Evolutionary conservation across 1,284 basidiomycete genomes (phyloP).

Genomic region (Farysia itapuensis): DNA sequence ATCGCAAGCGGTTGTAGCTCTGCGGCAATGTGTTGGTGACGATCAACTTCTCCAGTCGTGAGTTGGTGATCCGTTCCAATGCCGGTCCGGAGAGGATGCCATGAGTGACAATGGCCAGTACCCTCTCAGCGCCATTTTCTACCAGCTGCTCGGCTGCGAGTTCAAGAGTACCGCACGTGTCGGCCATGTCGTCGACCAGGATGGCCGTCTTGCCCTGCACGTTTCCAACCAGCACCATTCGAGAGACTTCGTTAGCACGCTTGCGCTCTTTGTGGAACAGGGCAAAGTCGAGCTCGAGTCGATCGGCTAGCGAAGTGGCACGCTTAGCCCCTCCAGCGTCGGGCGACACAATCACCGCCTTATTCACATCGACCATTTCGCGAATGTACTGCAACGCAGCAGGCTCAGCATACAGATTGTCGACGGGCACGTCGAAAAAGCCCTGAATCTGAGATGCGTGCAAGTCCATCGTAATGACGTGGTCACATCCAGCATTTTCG

Average conservation of each 20-base stretch:
- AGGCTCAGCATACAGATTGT: conserved; percentile 98
- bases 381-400: conserved; percentile 94
- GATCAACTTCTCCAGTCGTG: conserved; percentile 83
- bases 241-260: conserved; percentile 97
- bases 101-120: conserved; percentile 94
- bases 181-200: conserved; percentile 99
- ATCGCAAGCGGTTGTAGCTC: conserved; percentile 72
- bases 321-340: conserved; percentile 98
- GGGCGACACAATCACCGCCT: conserved; percentile 95
- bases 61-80: conserved; percentile 63
- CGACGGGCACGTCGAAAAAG: conserved; percentile 99
- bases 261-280: conserved; percentile 99
- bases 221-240: conserved; percentile 96
- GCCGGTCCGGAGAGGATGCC: conserved; percentile 92
- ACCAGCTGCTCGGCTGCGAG: conserved; percentile 85
- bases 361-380: conserved; percentile 80
- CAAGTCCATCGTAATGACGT: conserved; percentile 70
- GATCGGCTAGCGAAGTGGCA: conserved; percentile 95
- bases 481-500: conserved; percentile 94
- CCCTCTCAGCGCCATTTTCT: conserved; percentile 83
- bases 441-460: conserved; percentile 67
- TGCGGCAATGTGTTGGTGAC: conserved; percentile 99
- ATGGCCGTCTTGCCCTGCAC: conserved; percentile 92
- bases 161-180: conserved; percentile 96
- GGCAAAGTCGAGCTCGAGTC: conserved; percentile 95